Base-by-base conservation (phyloP, 768 basidiomycete species). In the Serendipita vermifera region DNA sequence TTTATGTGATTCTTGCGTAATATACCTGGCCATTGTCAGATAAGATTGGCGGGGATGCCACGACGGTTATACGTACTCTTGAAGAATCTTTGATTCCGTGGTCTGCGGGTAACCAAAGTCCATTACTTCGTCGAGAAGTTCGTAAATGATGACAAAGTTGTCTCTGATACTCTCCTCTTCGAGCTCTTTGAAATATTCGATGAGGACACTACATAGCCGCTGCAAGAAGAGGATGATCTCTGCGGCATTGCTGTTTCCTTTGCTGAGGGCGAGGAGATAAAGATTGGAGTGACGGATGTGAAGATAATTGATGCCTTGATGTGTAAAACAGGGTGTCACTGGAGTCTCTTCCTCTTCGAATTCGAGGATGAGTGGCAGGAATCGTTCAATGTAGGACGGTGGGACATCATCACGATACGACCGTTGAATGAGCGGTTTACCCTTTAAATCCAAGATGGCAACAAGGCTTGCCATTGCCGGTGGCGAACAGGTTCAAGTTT, bases 41-140 rank as follows among this genome's bases (percentile, higher is more conserved):
- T 43, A 31, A 53, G n/a, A 38, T 9, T 24, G 24, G 33, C 33
- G 22, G 11, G 54, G 33, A 14, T 38, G 53, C 4, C 38, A 31
- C 20, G 53, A 14, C 11, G 51, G 27, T 53, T 15, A 24, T 36
- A 73, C 82, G 64, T 60, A 89, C 84, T 98, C 94, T 71, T 98
- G 94, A 54, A 98, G 71, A 63, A 98, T 99, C 76, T 99, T 98
- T 77, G 88, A 91, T 73, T 99, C 96, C 14, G 96, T 98, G 38
- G 94, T 99, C 69, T 98, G 96, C 0, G 96, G 94, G 67, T 85
- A 97, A 5, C 96, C 96, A 70, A 96, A 99, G 73, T 99, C 96
- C 92, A 98, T 97, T 90, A 98, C 97, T 75, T 99, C 96, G 64
- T 98, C 94, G 74, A 99, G 78, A 55, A 98, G 80, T 67, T 98